Base-by-base conservation (phyloP, 2,329 filamentous ascomycete species). In the Xylariaceae sp. region DNA sequence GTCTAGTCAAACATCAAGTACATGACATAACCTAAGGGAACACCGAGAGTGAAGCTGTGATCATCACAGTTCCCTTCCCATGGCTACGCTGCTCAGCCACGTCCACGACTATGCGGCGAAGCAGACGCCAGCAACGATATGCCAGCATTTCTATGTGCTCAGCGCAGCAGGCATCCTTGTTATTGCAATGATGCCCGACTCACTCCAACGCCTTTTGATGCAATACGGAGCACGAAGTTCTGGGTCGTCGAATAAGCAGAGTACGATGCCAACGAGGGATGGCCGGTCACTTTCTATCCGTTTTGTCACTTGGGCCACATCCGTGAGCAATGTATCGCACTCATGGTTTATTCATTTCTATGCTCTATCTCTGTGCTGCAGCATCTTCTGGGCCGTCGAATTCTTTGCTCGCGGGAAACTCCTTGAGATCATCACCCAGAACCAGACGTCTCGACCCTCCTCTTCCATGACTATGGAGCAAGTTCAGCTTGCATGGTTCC, bases 321-420 rank as follows among this genome's bases (percentile, higher is more conserved):
- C 73, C 1, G 57, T 71, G 42, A 71, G 72, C 59, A 81, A 82
- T 66, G 87, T 97, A 34, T 91, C 93, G 18, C 94, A 97, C 72
- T 81, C 81, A 56, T 97, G 89, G 85, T 97, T 97, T 70, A 80
- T 79, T 41, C 88, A 94, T 62, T 97, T 96, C 73, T 97, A 99
- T 69, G 66, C 88, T 48, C 68, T 84, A 34, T 93, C 89, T 3
- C 72, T 91, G 5, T 66, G 74, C 2, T 84, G 82, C 53, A 92
- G 89, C 0, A 63, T 83, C 5, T 88, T 92, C 68, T 97, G 92
- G 90, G 81, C 78, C 0, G 69, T 72, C 59, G 86, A 92, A 68
- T 80, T 88, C 48, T 58, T 81, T 19, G 71, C 64, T 22, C 69
- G 74, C 54, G 88, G 88, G 1, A 55, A 64, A 1, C 60, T 81